A percentile compares a stretch with the other conserved stretches of the same genome.
Conservation (phyloP, 2,329 filamentous ascomycete species). For the Hymenoscyphus infarciens region DNA sequence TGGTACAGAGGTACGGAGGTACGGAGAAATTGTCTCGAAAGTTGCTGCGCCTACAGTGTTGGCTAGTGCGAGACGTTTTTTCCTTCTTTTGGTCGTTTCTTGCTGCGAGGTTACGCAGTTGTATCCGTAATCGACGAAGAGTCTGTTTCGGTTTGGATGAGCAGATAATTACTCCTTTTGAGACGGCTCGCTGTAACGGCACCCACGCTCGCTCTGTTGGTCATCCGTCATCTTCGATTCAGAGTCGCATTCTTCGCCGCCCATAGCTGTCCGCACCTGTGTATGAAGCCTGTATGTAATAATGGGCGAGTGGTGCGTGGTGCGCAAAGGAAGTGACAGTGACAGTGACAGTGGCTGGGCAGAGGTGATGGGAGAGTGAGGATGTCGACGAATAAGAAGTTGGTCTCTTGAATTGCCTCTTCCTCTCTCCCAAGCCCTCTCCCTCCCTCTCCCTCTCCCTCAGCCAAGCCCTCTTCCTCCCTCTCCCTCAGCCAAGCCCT, state of each 20-base stretch:
- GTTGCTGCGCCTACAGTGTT: background rate
- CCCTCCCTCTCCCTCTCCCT: background rate
- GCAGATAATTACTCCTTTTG: background rate
- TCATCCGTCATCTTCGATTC: background rate
- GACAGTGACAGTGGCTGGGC: background rate
- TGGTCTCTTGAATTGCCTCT: background rate
- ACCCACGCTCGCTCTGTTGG: background rate
- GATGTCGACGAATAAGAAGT: background rate
- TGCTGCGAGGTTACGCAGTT: background rate
- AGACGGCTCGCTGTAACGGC: background rate
- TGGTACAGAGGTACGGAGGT: background rate
- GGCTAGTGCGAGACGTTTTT: background rate
- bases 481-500: background rate
- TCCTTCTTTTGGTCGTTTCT: background rate
- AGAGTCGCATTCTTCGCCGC: background rate
- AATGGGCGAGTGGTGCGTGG: background rate
- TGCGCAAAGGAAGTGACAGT: background rate
- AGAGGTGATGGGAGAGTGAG: background rate
- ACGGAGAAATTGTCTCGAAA: background rate
- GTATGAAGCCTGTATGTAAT: background rate
- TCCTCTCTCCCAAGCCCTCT: background rate
- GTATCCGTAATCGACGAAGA: background rate
- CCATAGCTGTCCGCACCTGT: background rate
- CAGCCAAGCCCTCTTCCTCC: too few relatives aligned
- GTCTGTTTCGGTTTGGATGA: background rate